These are phyloP conservation scores for Cylindrotheca fusiformis DNA, from an alignment of 108 stramenopile species.

Conservation along the genomic window DNA sequence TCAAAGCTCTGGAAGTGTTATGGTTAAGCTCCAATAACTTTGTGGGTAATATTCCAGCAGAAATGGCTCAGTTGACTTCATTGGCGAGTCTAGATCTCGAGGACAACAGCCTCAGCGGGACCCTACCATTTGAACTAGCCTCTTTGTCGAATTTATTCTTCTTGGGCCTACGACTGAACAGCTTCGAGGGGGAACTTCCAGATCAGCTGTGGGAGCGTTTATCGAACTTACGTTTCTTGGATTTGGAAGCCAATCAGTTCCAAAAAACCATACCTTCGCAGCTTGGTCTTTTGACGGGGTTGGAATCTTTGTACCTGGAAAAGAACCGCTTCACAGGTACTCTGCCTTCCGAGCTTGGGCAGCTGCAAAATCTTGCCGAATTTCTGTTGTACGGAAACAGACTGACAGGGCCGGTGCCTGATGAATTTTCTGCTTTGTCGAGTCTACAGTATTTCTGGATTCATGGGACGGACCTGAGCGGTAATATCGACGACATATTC, in stretches of 20 bases:
- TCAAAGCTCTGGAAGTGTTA: background rate
- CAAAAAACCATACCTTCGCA: slow-evolving; percentile 8
- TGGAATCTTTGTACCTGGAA: background rate
- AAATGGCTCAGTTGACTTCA: background rate
- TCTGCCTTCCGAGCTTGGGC: slow-evolving; percentile 1
- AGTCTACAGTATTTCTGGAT: background rate
- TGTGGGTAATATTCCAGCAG: background rate
- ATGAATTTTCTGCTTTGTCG: background rate
- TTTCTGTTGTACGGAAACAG: background rate
- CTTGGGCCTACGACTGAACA: slow-evolving; percentile 1
- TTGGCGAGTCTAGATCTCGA: background rate
- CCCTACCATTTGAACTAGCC: background rate
- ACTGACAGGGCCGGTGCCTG: background rate
- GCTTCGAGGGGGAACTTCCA: background rate
- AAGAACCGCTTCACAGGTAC: background rate
- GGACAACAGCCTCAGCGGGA: background rate
- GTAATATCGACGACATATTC: background rate
- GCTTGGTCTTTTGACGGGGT: background rate
- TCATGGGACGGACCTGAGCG: background rate
- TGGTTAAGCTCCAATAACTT: background rate
- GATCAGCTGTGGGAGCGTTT: background rate
- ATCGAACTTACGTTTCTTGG: background rate
- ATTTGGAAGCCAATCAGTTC: slow-evolving; percentile 2
- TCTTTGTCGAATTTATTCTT: background rate
- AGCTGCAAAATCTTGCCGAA: background rate